Percentiles rank a stretch among this genome's conserved stretches.
phyloP scores from a whole-genome alignment of 208 protist genomes.

The Leishmania amazonensis region DNA sequence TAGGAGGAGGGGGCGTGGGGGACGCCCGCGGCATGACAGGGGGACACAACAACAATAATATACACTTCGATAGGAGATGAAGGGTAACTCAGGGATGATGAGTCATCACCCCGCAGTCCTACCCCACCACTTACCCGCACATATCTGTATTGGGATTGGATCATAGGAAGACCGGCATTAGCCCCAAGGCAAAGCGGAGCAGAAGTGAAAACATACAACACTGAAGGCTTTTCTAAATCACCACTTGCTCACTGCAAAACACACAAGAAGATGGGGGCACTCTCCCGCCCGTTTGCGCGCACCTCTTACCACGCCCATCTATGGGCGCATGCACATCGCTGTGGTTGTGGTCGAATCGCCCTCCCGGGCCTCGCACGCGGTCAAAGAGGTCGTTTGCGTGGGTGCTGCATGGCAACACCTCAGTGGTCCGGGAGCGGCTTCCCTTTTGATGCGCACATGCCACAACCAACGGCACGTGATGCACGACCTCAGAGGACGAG shows the following conservation, averaged over 20 bases:
- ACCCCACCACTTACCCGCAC: not conserved
- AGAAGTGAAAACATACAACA: too few relatives aligned
- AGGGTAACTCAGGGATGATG: not conserved
- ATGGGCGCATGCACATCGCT: not conserved
- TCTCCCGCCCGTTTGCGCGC: not conserved
- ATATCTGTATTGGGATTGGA: not conserved
- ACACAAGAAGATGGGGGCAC: not conserved
- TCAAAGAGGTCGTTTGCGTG: not conserved
- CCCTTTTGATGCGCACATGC: not conserved
- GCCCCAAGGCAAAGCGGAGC: too few relatives aligned
- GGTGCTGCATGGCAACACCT: not conserved
- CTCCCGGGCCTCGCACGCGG: too few relatives aligned
- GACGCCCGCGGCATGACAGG: too few relatives aligned
- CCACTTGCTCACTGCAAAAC: too few relatives aligned
- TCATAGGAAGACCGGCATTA: not conserved
- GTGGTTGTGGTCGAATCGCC: not conserved
- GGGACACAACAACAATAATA: not conserved
- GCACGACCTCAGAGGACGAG: not conserved
- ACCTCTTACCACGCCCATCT: not conserved
- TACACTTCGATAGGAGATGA: not conserved
- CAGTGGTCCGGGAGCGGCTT: not conserved
- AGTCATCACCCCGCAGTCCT: not conserved
- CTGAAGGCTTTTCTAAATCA: too few relatives aligned
- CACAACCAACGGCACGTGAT: not conserved
- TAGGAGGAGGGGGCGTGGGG: not conserved